Conservation (phyloP, 1,284 basidiomycete genomes). For the Cryptococcus sp. region DNA sequence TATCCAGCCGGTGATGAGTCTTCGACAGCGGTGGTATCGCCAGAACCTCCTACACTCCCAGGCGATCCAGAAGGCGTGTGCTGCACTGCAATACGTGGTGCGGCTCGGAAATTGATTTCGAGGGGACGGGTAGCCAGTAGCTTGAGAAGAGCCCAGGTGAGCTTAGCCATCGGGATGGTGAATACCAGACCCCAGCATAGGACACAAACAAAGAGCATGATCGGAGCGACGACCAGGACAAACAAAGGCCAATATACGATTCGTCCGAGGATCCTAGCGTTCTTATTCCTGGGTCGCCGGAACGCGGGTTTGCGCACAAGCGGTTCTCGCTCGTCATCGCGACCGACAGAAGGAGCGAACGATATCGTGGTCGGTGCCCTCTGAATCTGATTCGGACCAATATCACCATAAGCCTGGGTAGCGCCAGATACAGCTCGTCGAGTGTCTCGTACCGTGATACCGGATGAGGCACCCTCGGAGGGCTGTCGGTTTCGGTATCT, state of each 20-base stretch:
- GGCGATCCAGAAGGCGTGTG: slow-evolving; percentile 15
- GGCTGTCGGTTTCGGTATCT: slow-evolving; percentile 8
- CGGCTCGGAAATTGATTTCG: slow-evolving; percentile 77
- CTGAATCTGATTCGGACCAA: too few species aligned
- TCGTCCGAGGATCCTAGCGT: slow-evolving; percentile 50
- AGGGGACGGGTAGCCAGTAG: slow-evolving; percentile 77
- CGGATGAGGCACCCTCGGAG: slow-evolving; percentile 29
- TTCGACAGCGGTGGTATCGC: slow-evolving; percentile 19
- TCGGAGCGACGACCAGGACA: slow-evolving; percentile 73
- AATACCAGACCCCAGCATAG: slow-evolving; percentile 91
- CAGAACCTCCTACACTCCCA: slow-evolving; percentile 19
- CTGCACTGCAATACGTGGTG: slow-evolving; percentile 41
- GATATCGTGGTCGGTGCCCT: slow-evolving; percentile 32
- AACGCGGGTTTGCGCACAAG: slow-evolving; percentile 12
- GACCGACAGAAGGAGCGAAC: slow-evolving; percentile 27
- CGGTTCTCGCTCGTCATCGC: neutral
- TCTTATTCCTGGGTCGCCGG: slow-evolving; percentile 32
- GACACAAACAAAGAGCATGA: slow-evolving; percentile 79
- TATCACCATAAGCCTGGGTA: too few species aligned
- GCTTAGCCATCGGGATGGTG: slow-evolving; percentile 96
- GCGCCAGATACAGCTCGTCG: neutral
- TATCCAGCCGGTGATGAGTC: slow-evolving; percentile 40
- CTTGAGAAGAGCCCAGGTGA: slow-evolving; percentile 88
- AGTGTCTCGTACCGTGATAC: slow-evolving; percentile 19
- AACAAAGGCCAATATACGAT: slow-evolving; percentile 75